Base-by-base conservation (phyloP, 2,329 filamentous ascomycete species). In the Botrytis tulipae region DNA sequence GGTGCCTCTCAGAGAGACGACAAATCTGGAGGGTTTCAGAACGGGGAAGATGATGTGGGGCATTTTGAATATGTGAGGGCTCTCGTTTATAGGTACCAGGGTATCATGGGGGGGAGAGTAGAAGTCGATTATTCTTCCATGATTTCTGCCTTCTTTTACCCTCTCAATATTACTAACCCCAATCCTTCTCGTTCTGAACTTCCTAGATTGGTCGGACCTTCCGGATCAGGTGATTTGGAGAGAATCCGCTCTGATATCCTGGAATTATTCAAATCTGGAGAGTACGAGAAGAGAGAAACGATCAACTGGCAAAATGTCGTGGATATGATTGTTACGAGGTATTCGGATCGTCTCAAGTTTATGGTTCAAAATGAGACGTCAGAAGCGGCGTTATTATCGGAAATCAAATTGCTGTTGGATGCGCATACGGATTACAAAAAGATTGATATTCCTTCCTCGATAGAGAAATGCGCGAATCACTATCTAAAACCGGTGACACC, bases 311-410 rank as follows among this genome's bases (percentile, higher is more conserved):
- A 94, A 79, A 85, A 83, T 0, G 83, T 92, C 1, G 85, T 86
- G 0, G 92, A 95, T 77, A 86, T 92, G 84, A 83, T 94, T 6
- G 84, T 93, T 6, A 80, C 84, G 7, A 86, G 92, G 1, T 93
- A 91, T 77, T 85, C 86, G 6, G 83, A 86, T 46, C 84, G 89
- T 37, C 81, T 94, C 42, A 72, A 78, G 42, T 78, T 74, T 61
- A 61, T 81, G 61, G 73, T 74, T 3, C 60, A 65, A 22, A 46
- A 73, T 25, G 22, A 61, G 1, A 69, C 74, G 20, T 70, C 72
- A 4, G 62, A 73, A 20, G 46, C 63, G 44, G 76, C 77, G 4
- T 78, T 83, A 8, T 82, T 88, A 77, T 80, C 79, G 0, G 78
- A 81, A 42, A 76, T 86, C 1, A 82, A 83, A 67, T 76, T 78